Evolutionary conservation across 2,329 filamentous ascomycete genomes (phyloP).

Genomic region (Didymellaceae sp.): DNA sequence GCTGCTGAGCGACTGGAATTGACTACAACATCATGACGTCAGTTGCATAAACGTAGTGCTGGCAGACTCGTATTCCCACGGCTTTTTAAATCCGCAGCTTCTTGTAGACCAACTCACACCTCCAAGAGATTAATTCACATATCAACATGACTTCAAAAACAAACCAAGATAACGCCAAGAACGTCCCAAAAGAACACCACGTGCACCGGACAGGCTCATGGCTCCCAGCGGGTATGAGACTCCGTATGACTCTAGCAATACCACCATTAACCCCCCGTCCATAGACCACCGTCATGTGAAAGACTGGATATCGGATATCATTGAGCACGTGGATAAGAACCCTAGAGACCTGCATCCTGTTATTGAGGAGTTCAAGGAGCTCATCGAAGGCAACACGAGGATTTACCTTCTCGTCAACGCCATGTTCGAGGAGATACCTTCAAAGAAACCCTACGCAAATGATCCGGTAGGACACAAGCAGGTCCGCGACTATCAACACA

Average conservation of each 20-base stretch:
- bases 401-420: constrained; percentile 70
- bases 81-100: neutral
- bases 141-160: constrained; percentile 6
- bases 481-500: constrained; percentile 70
- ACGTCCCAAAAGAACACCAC: constrained; percentile 27
- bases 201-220: constrained; percentile 24
- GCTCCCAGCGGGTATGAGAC: constrained; percentile 4
- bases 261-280: constrained; percentile 44
- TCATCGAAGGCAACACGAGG: constrained; percentile 69
- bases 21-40: no score
- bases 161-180: constrained; percentile 21
- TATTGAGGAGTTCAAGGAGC: constrained; percentile 67
- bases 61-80: neutral
- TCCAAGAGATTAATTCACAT: neutral
- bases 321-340: constrained; percentile 62
- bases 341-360: constrained; percentile 63
- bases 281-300: constrained; percentile 67
- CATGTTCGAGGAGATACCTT: constrained; percentile 73
- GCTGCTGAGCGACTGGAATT: no score
- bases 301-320: constrained; percentile 66
- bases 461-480: constrained; percentile 69
- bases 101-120: no score
- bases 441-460: constrained; percentile 63
- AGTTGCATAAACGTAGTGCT: no score
- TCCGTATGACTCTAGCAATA: no score